Base-by-base conservation (phyloP, 2,329 filamentous ascomycete genomes). In the Geosmithia putterillii region DNA sequence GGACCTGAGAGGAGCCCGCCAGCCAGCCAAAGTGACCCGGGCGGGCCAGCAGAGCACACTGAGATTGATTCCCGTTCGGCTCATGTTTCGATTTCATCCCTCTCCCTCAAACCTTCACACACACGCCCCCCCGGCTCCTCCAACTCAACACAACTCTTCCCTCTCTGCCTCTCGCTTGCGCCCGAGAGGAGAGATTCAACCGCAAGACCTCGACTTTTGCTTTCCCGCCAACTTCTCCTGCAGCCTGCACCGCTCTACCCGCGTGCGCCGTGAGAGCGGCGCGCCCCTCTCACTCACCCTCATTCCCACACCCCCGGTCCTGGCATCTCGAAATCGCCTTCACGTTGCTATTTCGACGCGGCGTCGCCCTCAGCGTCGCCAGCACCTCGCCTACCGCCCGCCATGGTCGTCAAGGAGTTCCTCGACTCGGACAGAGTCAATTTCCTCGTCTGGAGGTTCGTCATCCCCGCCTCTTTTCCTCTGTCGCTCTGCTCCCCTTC, bases 361-460 rank as follows among this genome's bases (percentile, higher is more conserved):
- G 15, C 35, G 35, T 7, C 15, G 15, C 35, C 35, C 18, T n/a
- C 18, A 17, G 7, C 35, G 35, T 19, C 7, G 35, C 35, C 35
- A 37, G 35, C 35, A 37, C 39, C 18, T n/a, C n/a, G n/a, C n/a
- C n/a, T n/a, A n/a, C n/a, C n/a, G n/a, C n/a, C n/a, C n/a, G 56
- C 54, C 55, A 78, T 77, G 73, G 60, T 62, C 52, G 52, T 54
- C 56, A 78, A 77, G 66, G 74, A 79, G 65, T 69, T 70, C 57
- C 69, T 82, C 55, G 73, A 79, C 70, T 79, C 75, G 51, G 71
- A 81, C 62, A 71, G 74, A 68, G 67, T 81, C 70, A 82, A 81
- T 68, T 81, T 76, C 70, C 71, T 82, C 61, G 71, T 82, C 59
- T 82, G 78, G 78, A 79, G 76, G 78, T 82, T 70, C 63, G 77